phyloP scores from a whole-genome alignment of 176 grass and related monocot genomes.

The Oryza australiensis region DNA sequence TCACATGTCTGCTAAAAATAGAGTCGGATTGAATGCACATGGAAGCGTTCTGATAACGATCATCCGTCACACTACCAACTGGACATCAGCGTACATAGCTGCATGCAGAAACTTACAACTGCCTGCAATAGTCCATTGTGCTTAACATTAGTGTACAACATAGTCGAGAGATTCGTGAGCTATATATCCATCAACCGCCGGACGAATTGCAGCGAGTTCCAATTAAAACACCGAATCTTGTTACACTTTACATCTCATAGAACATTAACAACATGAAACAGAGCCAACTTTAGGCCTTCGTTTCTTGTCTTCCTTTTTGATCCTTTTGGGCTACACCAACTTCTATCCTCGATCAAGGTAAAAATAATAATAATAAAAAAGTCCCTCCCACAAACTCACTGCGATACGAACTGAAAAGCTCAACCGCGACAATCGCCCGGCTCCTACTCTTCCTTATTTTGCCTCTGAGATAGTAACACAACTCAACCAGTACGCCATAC shows the following conservation, averaged over 20 bases:
- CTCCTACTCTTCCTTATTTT: conserved; percentile 42
- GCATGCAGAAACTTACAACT: too few species aligned
- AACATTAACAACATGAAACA: conserved; percentile 18
- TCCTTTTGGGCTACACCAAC: conserved; percentile 20
- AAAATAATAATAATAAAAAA: conserved; percentile 15
- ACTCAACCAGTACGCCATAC: background rate
- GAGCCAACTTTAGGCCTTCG: conserved; percentile 28
- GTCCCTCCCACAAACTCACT: conserved; percentile 21
- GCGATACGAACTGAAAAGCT: conserved; percentile 31
- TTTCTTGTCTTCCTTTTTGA: conserved; percentile 9
- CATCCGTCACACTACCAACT: too few species aligned
- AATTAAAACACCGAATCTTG: background rate
- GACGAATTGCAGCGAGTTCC: background rate
- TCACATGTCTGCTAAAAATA: too few species aligned
- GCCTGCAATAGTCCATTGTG: too few species aligned
- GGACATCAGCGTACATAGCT: too few species aligned
- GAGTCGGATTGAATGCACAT: too few species aligned
- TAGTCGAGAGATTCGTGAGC: too few species aligned
- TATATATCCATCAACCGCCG: background rate
- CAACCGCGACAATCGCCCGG: conserved; percentile 17
- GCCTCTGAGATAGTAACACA: conserved; percentile 24
- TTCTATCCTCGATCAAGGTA: conserved; percentile 46
- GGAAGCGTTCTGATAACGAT: too few species aligned
- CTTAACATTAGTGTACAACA: background rate
- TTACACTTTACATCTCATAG: conserved; percentile 24